phyloP scores from a whole-genome alignment of 495 filamentous ascomycete genomes.

The Durotheca rogersii region DNA sequence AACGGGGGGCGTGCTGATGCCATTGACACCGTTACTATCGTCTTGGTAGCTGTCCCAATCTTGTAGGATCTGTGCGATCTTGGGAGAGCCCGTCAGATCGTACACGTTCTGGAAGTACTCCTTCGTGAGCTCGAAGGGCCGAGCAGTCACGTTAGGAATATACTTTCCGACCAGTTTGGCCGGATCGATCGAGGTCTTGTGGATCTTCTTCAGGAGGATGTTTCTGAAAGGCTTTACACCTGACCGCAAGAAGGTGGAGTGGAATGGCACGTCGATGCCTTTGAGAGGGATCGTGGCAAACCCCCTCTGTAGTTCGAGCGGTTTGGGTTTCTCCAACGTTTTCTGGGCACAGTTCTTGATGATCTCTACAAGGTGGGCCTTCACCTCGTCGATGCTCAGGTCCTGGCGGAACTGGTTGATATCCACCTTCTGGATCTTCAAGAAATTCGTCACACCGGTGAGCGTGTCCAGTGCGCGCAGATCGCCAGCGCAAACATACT shows the following conservation, averaged over 20 bases:
- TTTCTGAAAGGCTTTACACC: constrained; percentile 98
- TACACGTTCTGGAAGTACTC: constrained; percentile 99
- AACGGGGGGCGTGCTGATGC: constrained; percentile 14
- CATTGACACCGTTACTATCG: constrained; percentile 31
- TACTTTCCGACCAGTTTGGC: constrained; percentile 97
- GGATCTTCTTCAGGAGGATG: constrained; percentile 98
- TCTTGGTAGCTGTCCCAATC: constrained; percentile 73
- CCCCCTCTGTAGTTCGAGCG: constrained; percentile 84
- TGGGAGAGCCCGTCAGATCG: constrained; percentile 84
- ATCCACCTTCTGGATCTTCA: constrained; percentile 95
- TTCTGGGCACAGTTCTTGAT: constrained; percentile 80
- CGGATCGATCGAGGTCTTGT: constrained; percentile 96
- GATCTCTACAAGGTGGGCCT: constrained; percentile 78
- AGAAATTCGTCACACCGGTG: constrained; percentile 86
- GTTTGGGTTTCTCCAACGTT: constrained; percentile 83
- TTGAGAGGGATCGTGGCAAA: constrained; percentile 95
- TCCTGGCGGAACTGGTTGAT: constrained; percentile 87
- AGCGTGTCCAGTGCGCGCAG: constrained; percentile 93
- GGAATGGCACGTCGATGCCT: constrained; percentile 98
- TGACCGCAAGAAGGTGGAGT: constrained; percentile 94
- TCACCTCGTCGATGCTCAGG: constrained; percentile 73
- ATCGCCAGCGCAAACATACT: constrained; percentile 97
- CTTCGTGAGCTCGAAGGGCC: constrained; percentile 91
- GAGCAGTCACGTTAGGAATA: constrained; percentile 96
- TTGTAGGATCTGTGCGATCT: constrained; percentile 84